Evolutionary conservation across 2,329 filamentous ascomycete species (phyloP), one percentile per base, ranked within the genome.

Genomic region (Ophiobolus disseminans): DNA sequence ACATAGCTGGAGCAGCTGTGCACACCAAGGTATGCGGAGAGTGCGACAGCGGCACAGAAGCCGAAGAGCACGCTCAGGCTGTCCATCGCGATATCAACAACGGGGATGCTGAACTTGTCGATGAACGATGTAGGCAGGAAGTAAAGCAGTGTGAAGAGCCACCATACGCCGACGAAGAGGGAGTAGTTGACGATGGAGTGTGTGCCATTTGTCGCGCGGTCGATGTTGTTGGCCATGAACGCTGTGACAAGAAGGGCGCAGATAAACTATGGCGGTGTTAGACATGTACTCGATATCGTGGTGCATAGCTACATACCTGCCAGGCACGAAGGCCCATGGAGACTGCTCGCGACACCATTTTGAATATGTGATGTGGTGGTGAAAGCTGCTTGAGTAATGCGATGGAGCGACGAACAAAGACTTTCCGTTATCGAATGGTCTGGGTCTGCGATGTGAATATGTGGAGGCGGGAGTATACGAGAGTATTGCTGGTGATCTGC

Each of bases 91-190:
- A 86, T 68, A 47, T 83, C 73, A 40, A 83, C 70, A 13, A 85
- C 65, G 21, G 82, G 80, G 43, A 83, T 69, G 54, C 76, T 75
- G 49, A 85, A 73, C 43, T 74, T 72, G 31, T 83, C 78, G 57
- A 85, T 73, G 63, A 88, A 75, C 20, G 79, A 72, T 3, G 81
- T 78, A 5, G 77, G 78, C 3, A 89, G 73, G 46, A 88, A 86
- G 70, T 83, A 86, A 40, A 91, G 69, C 30, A 84, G 73, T 35
- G 82, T 81, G 23, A 91, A 65, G 85, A 88, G 88, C 32, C 81
- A 81, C 55, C 89, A 78, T 1, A 82, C 81, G 26, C 83, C 78
- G 57, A 87, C 83, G 71, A 91, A 92, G 77, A 92, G 87, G 72
- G 83, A 78, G 76, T 81, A 77, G 77, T 79, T 73, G 73, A 88